Percentiles rank a stretch among this genome's conserved stretches.
Evolutionary conservation across 805 yeast genomes (phyloP).

Genomic region (Blastobotrys chiropterorum): DNA sequence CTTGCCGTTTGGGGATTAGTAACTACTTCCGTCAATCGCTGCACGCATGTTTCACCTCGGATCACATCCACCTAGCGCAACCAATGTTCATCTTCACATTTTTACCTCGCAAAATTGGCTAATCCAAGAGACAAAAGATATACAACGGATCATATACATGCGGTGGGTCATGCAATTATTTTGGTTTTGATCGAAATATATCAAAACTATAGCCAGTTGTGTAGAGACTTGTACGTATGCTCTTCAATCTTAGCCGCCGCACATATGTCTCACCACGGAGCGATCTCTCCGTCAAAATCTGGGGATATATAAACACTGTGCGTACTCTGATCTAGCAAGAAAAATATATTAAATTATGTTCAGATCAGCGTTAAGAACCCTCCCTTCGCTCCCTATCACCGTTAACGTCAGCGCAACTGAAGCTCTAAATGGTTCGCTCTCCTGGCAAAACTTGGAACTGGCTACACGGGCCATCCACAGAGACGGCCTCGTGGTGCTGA

Average conservation of each 20-base stretch:
- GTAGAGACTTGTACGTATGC: no score
- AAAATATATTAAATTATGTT: neutral
- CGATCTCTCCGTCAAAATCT: neutral
- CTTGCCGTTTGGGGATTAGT: neutral
- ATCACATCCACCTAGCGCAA: no score
- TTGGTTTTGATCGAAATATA: no score
- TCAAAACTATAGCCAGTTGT: no score
- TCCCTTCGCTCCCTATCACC: neutral
- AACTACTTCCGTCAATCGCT: neutral
- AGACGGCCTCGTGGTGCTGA: slow-evolving; percentile 1
- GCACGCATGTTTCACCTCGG: no score
- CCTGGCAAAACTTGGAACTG: slow-evolving; percentile 1
- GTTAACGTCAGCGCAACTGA: neutral
- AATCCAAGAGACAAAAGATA: no score
- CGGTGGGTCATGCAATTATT: no score
- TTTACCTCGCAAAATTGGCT: no score
- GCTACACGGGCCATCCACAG: slow-evolving; percentile 3
- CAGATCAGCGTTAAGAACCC: neutral
- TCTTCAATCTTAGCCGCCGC: no score
- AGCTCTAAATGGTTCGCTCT: neutral
- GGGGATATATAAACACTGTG: neutral
- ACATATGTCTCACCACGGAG: neutral
- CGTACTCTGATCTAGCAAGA: neutral
- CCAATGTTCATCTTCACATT: no score
- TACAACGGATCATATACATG: no score